Base-by-base conservation (phyloP, 305 asterid genomes). In the Fraxinus ornus region DNA sequence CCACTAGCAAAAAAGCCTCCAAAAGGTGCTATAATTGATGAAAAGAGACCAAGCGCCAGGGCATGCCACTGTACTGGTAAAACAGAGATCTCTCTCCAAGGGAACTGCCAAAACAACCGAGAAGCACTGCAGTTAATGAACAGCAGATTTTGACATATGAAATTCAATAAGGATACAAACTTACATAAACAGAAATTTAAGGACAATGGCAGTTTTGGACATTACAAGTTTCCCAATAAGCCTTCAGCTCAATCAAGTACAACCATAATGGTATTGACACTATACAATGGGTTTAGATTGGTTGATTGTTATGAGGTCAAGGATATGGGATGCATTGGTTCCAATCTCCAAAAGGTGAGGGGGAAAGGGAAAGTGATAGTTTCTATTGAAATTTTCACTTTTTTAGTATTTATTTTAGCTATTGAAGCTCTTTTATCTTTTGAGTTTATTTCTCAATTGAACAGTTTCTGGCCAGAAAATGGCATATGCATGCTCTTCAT, bases 1-100 rank as follows among this genome's bases (percentile, higher is more conserved):
- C 99, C 98, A 87, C 99, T 96, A 37, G 99, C 99, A 13, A 96
- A 96, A 84, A 96, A 96, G 80, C 99, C 99, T 80, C 99, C 99
- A 84, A 96, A 96, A 79, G 99, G 99, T 68, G 98, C 99, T 76
- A 96, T 94, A 77, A 96, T 91, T 73, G 99, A 96, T 55, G 99
- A 94, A 89, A 96, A 96, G 37, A 96, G 92, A 47, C 98, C 99
- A 85, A 96, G 97, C 35, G 88, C 84, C 75, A 94, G 24, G 3
- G 98, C 97, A 83, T 96, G 99, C 98, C 98, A 96, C 86, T 96
- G 98, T 81, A 96, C 98, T 13, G 99, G 99, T 83, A 90, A 82
- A 78, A 94, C 81, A 62, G 93, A 77, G 82, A 94, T 79, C 88
- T 93, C 97, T 83, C 81, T 93, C 97, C 97, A 92, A 9, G 95